phyloP scores from a whole-genome alignment of 1,139 yeast genomes.

The Saccharomyces hybrid region DNA sequence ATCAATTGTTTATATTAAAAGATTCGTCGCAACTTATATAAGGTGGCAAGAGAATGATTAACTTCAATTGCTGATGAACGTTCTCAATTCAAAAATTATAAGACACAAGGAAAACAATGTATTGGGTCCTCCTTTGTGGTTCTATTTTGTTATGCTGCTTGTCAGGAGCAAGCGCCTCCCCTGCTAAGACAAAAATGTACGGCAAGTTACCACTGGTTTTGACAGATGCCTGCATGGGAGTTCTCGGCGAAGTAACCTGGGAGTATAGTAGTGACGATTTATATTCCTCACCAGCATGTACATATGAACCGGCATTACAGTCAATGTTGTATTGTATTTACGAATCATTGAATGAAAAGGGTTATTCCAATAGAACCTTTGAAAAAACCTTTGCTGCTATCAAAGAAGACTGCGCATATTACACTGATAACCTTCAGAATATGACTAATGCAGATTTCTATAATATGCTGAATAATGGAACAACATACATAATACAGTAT shows the following conservation, averaged over 20 bases:
- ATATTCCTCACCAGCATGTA: conserved; percentile 10
- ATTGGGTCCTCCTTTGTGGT: neutral
- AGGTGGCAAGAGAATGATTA: neutral
- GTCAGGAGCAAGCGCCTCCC: neutral
- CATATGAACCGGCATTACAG: conserved; percentile 19
- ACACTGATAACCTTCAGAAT: conserved; percentile 3
- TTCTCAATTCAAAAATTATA: neutral
- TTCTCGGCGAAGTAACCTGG: neutral
- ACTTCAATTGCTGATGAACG: neutral
- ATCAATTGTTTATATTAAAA: neutral
- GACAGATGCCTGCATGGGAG: neutral
- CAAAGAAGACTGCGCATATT: conserved; percentile 8
- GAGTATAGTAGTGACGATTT: neutral
- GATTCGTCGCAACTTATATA: neutral
- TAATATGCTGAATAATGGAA: conserved; percentile 13
- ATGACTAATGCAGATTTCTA: conserved; percentile 10
- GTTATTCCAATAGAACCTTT: conserved; percentile 5
- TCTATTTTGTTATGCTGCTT: neutral
- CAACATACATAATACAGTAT: conserved; percentile 5
- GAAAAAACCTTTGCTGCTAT: conserved; percentile 12
- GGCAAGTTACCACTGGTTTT: neutral
- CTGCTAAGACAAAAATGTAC: neutral
- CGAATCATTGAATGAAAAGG: conserved; percentile 11
- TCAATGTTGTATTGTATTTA: conserved; percentile 18
- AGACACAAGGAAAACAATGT: neutral